These are phyloP conservation scores for Eutypa lata DNA, from an alignment of 2,329 filamentous ascomycete genomes.

Conservation along the genomic window DNA sequence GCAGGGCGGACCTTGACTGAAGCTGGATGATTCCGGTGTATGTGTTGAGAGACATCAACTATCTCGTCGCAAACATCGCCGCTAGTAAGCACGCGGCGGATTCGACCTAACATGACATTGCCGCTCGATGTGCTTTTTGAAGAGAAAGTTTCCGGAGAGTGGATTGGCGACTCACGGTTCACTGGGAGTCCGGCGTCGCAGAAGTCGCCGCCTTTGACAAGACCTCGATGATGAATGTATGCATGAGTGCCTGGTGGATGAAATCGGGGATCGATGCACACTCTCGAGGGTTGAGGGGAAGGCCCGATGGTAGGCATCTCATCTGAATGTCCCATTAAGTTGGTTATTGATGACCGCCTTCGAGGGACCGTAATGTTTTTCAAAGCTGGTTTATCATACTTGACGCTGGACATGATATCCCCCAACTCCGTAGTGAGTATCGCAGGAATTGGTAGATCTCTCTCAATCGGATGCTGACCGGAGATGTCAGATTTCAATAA, in stretches of 20 bases:
- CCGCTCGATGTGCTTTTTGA: slow-evolving; percentile 2
- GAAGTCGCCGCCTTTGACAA: slow-evolving; percentile 12
- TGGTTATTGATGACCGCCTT: slow-evolving; percentile 3
- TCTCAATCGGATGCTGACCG: slow-evolving; percentile 10
- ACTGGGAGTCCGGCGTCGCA: slow-evolving; percentile 12
- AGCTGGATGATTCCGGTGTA: slow-evolving; percentile 10
- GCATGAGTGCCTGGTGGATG: slow-evolving; percentile 12
- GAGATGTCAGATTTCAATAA: slow-evolving; percentile 20
- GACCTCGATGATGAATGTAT: slow-evolving; percentile 11
- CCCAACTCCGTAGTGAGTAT: slow-evolving; percentile 17
- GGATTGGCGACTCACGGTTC: slow-evolving; percentile 14
- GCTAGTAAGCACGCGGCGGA: slow-evolving; percentile 10
- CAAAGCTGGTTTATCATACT: background rate
- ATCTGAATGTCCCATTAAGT: background rate
- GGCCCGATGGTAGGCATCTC: background rate
- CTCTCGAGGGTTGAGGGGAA: slow-evolving; percentile 2
- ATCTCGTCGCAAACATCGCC: slow-evolving; percentile 11
- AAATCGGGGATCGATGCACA: slow-evolving; percentile 13
- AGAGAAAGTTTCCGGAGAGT: slow-evolving; percentile 7
- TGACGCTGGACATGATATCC: background rate
- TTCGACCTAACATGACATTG: slow-evolving; percentile 6
- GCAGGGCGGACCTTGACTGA: slow-evolving; percentile 17
- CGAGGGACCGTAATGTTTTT: slow-evolving; percentile 7
- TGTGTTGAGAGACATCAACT: slow-evolving; percentile 14
- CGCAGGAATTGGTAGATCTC: slow-evolving; percentile 23